A percentile compares a stretch with the other conserved stretches of the same genome.
Evolutionary conservation across 768 basidiomycete species (phyloP).

Genomic region (Termitomyces sp.): DNA sequence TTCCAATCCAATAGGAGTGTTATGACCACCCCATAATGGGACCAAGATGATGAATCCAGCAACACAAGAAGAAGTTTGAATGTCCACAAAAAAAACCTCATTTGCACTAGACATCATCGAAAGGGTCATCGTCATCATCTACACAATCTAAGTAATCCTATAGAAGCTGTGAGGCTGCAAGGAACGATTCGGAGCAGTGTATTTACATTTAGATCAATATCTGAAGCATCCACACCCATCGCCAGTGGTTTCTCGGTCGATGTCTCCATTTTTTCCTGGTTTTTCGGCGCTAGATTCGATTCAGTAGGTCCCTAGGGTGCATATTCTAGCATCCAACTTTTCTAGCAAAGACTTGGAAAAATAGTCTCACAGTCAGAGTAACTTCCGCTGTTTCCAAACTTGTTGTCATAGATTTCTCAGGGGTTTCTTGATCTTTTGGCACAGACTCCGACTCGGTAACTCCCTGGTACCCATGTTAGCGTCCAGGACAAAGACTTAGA

Average conservation of each 20-base stretch:
- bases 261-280: background rate
- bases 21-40: background rate
- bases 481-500: background rate
- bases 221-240: slow-evolving; percentile 11
- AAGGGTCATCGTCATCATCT: slow-evolving; percentile 9
- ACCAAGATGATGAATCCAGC: background rate
- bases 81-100: background rate
- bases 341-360: background rate
- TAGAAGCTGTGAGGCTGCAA: background rate
- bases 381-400: background rate
- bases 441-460: background rate
- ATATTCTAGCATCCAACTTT: background rate
- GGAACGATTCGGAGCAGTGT: background rate
- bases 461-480: background rate
- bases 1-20: background rate
- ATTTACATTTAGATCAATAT: slow-evolving; percentile 11
- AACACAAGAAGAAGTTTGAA: background rate
- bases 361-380: background rate
- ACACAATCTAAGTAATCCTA: slow-evolving; percentile 14
- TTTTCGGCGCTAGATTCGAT: too few species aligned
- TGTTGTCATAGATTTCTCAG: background rate
- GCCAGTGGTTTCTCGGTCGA: background rate
- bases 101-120: background rate
- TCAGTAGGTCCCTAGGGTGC: background rate
- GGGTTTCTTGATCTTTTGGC: background rate